A percentile compares a stretch with the other conserved stretches of the same genome.
Evolutionary conservation across 106 monocot genomes (phyloP).

Genomic region (Posidonia australis): DNA sequence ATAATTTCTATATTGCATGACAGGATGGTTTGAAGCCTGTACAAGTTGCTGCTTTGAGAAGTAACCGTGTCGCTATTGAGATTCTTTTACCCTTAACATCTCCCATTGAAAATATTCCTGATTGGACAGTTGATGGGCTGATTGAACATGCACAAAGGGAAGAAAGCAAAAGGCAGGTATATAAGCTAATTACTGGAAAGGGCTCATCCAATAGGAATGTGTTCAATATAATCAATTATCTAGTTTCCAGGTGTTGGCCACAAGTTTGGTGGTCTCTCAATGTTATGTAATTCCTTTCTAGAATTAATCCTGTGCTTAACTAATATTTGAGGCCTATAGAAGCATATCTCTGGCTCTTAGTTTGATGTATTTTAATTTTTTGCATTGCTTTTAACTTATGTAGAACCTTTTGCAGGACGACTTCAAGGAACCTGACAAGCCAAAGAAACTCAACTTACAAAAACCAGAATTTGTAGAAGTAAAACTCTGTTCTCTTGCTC

Average conservation of each 20-base stretch:
- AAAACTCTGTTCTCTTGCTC: not conserved
- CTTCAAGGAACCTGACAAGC: conserved; percentile 13
- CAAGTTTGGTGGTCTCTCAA: too few relatives aligned
- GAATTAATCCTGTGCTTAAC: too few relatives aligned
- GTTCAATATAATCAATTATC: too few relatives aligned
- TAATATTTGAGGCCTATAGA: too few relatives aligned
- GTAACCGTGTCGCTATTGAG: conserved; percentile 56
- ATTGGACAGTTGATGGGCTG: conserved; percentile 70
- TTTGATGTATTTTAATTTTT: not conserved
- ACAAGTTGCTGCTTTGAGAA: conserved; percentile 75
- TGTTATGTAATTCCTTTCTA: too few relatives aligned
- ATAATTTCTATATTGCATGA: not conserved
- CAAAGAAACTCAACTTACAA: conserved; percentile 11
- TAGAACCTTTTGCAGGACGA: conserved; percentile 31
- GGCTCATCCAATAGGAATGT: too few relatives aligned
- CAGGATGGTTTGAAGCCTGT: conserved; percentile 88
- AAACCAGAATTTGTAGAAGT: conserved; percentile 50
- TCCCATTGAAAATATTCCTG: conserved; percentile 37
- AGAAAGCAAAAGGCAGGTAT: conserved; percentile 34
- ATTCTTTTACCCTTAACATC: conserved; percentile 72
- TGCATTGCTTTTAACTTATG: not conserved
- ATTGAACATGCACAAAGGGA: conserved; percentile 54
- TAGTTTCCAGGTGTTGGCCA: too few relatives aligned
- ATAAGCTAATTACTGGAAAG: too few relatives aligned
- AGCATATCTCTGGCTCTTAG: not conserved